A percentile compares a stretch with the other conserved stretches of the same genome.
Conservation (phyloP, 495 filamentous ascomycete genomes). For the Thermothielavioides terrestris region DNA sequence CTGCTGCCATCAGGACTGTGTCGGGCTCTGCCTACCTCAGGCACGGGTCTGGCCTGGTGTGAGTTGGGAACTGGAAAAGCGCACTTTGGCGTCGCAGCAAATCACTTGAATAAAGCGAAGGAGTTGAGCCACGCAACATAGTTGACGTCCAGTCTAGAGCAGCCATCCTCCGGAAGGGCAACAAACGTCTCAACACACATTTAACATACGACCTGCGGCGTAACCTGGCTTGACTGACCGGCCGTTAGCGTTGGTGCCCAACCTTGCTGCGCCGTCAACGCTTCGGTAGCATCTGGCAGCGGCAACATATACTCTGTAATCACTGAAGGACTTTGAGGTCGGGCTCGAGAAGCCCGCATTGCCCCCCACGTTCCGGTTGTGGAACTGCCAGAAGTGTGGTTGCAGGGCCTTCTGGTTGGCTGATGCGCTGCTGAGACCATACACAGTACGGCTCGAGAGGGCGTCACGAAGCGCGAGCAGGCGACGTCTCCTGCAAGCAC, state of each 20-base stretch:
- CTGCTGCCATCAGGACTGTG: no score
- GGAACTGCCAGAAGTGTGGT: not conserved
- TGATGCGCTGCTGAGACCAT: not conserved
- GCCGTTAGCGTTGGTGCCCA: not conserved
- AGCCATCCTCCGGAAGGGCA: not conserved
- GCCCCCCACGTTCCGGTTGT: not conserved
- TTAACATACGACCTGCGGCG: constrained; percentile 21
- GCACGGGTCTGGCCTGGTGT: no score
- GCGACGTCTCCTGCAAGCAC: no score
- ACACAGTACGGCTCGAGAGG: no score
- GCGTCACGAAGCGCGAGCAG: no score
- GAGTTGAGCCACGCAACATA: no score
- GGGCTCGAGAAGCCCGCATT: not conserved
- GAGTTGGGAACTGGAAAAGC: no score
- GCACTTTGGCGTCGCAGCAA: no score
- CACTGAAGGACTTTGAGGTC: not conserved
- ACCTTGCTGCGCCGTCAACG: no score
- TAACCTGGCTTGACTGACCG: constrained; percentile 7
- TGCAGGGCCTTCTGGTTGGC: not conserved
- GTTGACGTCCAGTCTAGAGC: not conserved
- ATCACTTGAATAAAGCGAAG: no score
- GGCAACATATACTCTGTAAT: not conserved
- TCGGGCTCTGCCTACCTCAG: no score
- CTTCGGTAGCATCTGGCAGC: not conserved
- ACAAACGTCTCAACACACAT: not conserved